Conservation (phyloP, 345 rosid genomes). For the Euphorbia peplus region DNA sequence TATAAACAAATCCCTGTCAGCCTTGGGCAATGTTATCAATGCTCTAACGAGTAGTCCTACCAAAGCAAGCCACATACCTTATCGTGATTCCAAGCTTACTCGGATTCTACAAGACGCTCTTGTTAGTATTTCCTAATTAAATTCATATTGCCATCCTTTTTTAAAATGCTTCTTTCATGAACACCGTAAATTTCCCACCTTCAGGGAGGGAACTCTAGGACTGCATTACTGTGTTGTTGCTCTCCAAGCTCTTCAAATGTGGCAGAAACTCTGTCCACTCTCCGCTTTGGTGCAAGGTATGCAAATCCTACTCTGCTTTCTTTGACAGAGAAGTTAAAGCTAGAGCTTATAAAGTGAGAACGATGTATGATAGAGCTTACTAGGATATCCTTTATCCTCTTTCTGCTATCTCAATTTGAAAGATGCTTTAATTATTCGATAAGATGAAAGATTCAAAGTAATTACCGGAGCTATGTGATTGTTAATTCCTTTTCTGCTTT, state of each 20-base stretch:
- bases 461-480: neutral
- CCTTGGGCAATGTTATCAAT: constrained; percentile 80
- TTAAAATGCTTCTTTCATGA: constrained; percentile 7
- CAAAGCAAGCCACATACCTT: constrained; percentile 70
- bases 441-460: neutral
- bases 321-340: neutral
- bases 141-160: constrained; percentile 3
- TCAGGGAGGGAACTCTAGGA: constrained; percentile 82
- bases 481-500: neutral
- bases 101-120: constrained; percentile 84
- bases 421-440: neutral
- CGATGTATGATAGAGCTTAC: neutral
- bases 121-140: constrained; percentile 38
- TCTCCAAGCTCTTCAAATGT: constrained; percentile 82
- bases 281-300: constrained; percentile 88
- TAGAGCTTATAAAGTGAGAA: neutral
- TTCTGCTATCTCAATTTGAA: neutral
- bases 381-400: neutral
- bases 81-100: constrained; percentile 92
- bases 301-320: constrained; percentile 6
- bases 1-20: constrained; percentile 88
- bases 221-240: constrained; percentile 86
- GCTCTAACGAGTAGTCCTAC: constrained; percentile 71
- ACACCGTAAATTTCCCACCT: constrained; percentile 14
- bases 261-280: constrained; percentile 77